Conservation (phyloP, 352 stramenopile species). For the Globisporangium takayamanum region DNA sequence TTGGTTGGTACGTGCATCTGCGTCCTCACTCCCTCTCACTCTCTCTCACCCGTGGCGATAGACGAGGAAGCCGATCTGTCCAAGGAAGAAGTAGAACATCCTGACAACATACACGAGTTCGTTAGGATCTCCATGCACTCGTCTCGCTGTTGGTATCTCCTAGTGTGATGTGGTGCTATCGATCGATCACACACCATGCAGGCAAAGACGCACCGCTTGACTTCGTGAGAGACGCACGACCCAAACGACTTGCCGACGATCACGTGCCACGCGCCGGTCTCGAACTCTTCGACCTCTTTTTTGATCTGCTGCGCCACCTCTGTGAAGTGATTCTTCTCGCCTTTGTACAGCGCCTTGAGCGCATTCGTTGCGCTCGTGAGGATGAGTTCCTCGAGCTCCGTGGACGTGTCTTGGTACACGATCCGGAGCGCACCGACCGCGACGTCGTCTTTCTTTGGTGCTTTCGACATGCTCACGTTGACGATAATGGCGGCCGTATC, state of each 20-base stretch:
- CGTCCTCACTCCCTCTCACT: neutral
- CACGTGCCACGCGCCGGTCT: conserved; percentile 73
- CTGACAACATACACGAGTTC: conserved; percentile 15
- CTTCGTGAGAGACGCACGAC: conserved; percentile 80
- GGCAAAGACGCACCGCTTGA: conserved; percentile 55
- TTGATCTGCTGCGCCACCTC: conserved; percentile 79
- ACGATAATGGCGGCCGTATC: too few species aligned
- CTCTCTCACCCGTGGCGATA: conserved; percentile 50
- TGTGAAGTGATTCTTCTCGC: conserved; percentile 80
- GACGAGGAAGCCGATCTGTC: conserved; percentile 75
- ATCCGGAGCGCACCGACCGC: conserved; percentile 55
- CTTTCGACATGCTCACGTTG: conserved; percentile 47
- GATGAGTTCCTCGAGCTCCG: conserved; percentile 68
- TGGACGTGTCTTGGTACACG: conserved; percentile 62
- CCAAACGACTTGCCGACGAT: conserved; percentile 84
- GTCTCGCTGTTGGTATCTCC: too few species aligned
- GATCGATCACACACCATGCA: neutral
- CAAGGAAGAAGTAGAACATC: conserved; percentile 81
- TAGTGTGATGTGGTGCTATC: neutral
- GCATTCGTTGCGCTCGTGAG: conserved; percentile 69
- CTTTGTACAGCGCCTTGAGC: conserved; percentile 78
- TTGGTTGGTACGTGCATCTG: neutral
- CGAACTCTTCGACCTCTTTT: conserved; percentile 60
- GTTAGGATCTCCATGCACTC: neutral
- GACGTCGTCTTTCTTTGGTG: conserved; percentile 77